A percentile compares a stretch with the other conserved stretches of the same genome.
Evolutionary conservation across 768 basidiomycete species (phyloP).

Genomic region (Leccinum arenicola): DNA sequence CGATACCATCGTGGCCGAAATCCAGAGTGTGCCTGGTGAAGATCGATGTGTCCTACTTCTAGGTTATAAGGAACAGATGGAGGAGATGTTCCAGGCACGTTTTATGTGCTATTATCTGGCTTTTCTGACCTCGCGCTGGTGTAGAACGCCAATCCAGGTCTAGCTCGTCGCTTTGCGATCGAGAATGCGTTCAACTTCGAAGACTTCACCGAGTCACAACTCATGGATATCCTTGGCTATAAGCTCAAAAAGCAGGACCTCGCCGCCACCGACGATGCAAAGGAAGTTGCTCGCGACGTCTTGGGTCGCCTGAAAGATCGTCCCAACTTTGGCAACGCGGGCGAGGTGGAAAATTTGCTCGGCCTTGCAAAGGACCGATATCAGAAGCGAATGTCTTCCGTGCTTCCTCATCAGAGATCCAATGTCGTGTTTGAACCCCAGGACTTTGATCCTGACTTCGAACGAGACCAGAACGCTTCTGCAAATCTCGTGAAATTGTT

Average conservation of each 20-base stretch:
- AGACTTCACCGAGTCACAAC: slow-evolving; percentile 55
- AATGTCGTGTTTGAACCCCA: slow-evolving; percentile 36
- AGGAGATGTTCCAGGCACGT: slow-evolving; percentile 70
- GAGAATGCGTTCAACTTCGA: slow-evolving; percentile 70
- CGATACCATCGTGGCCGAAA: slow-evolving; percentile 72
- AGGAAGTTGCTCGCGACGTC: slow-evolving; percentile 50
- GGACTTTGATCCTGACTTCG: slow-evolving; percentile 65
- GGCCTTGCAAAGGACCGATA: slow-evolving; percentile 47
- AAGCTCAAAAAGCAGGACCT: slow-evolving; percentile 61
- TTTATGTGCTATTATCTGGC: not conserved
- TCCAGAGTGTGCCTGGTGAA: slow-evolving; percentile 66
- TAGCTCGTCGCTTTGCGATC: slow-evolving; percentile 63
- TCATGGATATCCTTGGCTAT: slow-evolving; percentile 48
- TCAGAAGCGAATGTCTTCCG: slow-evolving; percentile 36
- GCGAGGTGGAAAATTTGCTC: slow-evolving; percentile 62
- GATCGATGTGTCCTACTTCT: slow-evolving; percentile 65
- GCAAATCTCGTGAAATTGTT: slow-evolving; percentile 55
- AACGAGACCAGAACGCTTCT: slow-evolving; percentile 46
- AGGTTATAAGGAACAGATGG: slow-evolving; percentile 65
- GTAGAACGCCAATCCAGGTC: slow-evolving; percentile 69
- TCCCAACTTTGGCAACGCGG: slow-evolving; percentile 65
- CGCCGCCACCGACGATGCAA: slow-evolving; percentile 53
- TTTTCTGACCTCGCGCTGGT: not conserved
- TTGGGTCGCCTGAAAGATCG: slow-evolving; percentile 37
- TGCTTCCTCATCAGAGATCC: slow-evolving; percentile 20